A percentile compares a stretch with the other conserved stretches of the same genome.
Evolutionary conservation across 1,139 yeast species (phyloP).

Genomic region (Lodderomyces theae): DNA sequence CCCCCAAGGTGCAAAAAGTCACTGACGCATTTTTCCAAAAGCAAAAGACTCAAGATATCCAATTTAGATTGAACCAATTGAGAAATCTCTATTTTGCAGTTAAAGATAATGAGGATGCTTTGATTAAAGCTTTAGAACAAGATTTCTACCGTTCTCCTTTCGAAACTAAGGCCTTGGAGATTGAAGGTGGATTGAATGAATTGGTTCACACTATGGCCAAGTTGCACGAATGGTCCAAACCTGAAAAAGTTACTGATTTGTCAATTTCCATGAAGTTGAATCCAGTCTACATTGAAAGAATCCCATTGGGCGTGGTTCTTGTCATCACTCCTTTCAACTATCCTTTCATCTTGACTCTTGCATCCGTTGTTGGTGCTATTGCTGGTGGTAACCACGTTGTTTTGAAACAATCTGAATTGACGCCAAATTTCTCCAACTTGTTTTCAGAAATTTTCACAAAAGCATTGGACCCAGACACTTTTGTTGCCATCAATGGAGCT

Average conservation of each 20-base stretch:
- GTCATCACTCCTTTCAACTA: constrained; percentile 86
- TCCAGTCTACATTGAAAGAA: constrained; percentile 54
- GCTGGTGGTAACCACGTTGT: constrained; percentile 87
- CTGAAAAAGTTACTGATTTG: constrained; percentile 42
- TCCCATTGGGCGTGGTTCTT: constrained; percentile 75
- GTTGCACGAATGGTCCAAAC: constrained; percentile 62
- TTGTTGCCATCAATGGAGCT: constrained; percentile 72
- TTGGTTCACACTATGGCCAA: constrained; percentile 57
- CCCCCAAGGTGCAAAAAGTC: constrained; percentile 43
- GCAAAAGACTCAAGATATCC: constrained; percentile 54
- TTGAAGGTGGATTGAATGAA: constrained; percentile 52
- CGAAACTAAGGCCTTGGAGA: constrained; percentile 64
- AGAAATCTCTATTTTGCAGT: constrained; percentile 67
- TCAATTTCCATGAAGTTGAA: constrained; percentile 49
- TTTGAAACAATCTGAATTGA: constrained; percentile 74
- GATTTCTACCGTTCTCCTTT: constrained; percentile 65
- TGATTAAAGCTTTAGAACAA: constrained; percentile 56
- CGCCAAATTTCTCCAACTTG: constrained; percentile 60
- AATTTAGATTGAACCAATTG: constrained; percentile 59
- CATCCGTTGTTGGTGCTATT: constrained; percentile 76
- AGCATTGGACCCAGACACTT: constrained; percentile 54
- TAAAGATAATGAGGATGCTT: constrained; percentile 53
- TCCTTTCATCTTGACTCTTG: constrained; percentile 64
- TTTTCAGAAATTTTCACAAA: constrained; percentile 54
- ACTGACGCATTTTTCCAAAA: constrained; percentile 41